Percentiles rank a stretch among this genome's conserved stretches.
phyloP scores from a whole-genome alignment of 805 yeast genomes.

The Scheffersomyces amazonensis region DNA sequence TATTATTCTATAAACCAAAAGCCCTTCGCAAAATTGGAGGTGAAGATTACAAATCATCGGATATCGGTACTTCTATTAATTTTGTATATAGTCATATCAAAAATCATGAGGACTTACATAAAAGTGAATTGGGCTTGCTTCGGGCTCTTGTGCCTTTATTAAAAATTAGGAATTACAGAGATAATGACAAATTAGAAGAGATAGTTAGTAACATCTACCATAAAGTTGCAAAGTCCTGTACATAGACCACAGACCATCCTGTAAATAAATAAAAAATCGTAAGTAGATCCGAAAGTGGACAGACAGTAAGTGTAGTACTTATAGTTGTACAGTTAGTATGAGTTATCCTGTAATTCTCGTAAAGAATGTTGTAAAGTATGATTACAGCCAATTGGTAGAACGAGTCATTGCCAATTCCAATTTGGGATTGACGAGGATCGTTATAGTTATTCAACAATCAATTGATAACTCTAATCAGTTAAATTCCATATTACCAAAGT shows the following conservation, averaged over 20 bases:
- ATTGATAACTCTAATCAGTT: conserved; percentile 21
- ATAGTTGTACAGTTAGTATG: too few relatives aligned
- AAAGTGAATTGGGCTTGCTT: too few relatives aligned
- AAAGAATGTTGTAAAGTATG: conserved; percentile 10
- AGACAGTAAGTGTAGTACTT: too few relatives aligned
- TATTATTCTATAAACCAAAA: conserved; percentile 26
- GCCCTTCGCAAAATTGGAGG: conserved; percentile 16
- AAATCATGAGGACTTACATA: too few relatives aligned
- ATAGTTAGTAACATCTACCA: too few relatives aligned
- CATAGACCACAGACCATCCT: too few relatives aligned
- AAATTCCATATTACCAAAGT: conserved; percentile 22
- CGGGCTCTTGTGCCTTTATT: too few relatives aligned
- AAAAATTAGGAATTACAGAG: background rate
- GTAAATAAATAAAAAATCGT: too few relatives aligned
- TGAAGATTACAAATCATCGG: conserved; percentile 11
- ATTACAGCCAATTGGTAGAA: conserved; percentile 9
- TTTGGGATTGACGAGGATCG: conserved; percentile 9
- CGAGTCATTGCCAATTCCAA: conserved; percentile 3
- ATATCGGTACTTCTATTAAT: conserved; percentile 19
- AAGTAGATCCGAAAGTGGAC: too few relatives aligned
- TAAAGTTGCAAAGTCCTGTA: too few relatives aligned
- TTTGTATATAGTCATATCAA: conserved; percentile 21
- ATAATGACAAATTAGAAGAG: too few relatives aligned
- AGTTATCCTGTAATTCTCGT: conserved; percentile 8
- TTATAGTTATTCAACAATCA: conserved; percentile 19